A percentile compares a stretch with the other conserved stretches of the same genome.
These are phyloP conservation scores for Cladorrhinum sp. DNA, from an alignment of 2,329 filamentous ascomycete species.

Conservation along the genomic window DNA sequence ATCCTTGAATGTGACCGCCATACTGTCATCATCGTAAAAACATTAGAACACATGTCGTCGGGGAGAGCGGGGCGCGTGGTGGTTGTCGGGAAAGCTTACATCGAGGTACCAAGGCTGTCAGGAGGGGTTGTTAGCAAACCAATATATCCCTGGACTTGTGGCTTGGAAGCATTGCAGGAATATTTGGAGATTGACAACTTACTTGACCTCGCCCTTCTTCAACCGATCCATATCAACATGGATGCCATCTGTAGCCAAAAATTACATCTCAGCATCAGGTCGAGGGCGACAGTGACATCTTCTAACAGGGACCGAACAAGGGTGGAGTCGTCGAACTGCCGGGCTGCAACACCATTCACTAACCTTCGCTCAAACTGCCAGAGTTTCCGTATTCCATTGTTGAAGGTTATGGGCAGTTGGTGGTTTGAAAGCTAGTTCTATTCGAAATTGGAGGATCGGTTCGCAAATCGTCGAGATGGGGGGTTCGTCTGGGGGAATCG, in stretches of 20 bases:
- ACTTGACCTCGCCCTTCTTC: constrained; percentile 99
- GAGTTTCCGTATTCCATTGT: constrained; percentile 62
- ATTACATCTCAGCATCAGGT: constrained; percentile 26
- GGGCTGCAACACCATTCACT: constrained; percentile 15
- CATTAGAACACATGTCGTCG: constrained; percentile 12
- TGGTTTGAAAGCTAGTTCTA: not conserved
- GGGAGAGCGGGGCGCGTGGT: constrained; percentile 11
- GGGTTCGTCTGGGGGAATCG: constrained; percentile 20
- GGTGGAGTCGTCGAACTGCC: constrained; percentile 11
- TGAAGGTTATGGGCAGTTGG: not conserved
- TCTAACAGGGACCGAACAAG: not conserved
- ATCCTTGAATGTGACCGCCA: constrained; percentile 99
- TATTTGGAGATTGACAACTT: constrained; percentile 38
- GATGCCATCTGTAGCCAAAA: constrained; percentile 74
- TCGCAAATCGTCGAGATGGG: constrained; percentile 11
- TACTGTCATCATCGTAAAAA: constrained; percentile 52
- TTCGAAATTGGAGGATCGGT: constrained; percentile 22
- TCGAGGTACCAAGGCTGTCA: constrained; percentile 86
- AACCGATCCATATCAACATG: constrained; percentile 98
- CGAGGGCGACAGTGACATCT: not conserved
- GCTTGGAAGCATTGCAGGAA: not conserved
- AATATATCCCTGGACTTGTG: not conserved
- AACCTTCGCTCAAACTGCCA: constrained; percentile 64
- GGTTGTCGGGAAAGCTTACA: constrained; percentile 53
- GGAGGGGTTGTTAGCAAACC: constrained; percentile 33